phyloP scores from a whole-genome alignment of 768 basidiomycete species.

The Lactifluus hygrophoroides region DNA sequence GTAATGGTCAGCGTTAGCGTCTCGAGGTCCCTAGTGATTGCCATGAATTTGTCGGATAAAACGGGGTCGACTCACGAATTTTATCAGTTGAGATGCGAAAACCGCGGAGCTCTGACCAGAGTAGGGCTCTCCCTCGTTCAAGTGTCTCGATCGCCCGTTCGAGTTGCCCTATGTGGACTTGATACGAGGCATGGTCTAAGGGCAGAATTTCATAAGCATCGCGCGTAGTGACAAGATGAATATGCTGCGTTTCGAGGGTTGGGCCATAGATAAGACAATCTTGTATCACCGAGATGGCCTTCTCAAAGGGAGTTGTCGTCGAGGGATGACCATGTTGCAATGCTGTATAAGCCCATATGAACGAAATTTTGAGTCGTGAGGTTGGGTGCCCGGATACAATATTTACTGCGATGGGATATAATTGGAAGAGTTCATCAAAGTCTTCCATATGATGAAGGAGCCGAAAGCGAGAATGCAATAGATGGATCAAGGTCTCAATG shows the following conservation, averaged over 20 bases:
- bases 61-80: not conserved
- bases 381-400: not conserved
- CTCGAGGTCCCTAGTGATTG: not conserved
- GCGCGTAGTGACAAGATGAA: not conserved
- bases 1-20: not conserved
- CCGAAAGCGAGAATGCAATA: not conserved
- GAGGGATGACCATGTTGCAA: not conserved
- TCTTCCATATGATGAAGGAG: not conserved
- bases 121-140: conserved; percentile 9
- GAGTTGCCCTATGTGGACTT: not conserved
- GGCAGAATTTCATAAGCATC: not conserved
- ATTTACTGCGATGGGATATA: not conserved
- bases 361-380: not conserved
- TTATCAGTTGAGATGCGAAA: conserved; percentile 7
- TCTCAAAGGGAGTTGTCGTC: not conserved
- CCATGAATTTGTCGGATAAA: not conserved
- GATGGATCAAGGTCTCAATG: too few relatives aligned
- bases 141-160: conserved; percentile 2
- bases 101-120: conserved; percentile 11
- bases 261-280: not conserved
- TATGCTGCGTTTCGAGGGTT: not conserved
- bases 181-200: not conserved
- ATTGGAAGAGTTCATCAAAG: not conserved
- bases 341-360: not conserved
- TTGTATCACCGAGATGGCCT: not conserved